Evolutionary conservation across 768 basidiomycete species (phyloP).

Genomic region (Trametes coccinea): DNA sequence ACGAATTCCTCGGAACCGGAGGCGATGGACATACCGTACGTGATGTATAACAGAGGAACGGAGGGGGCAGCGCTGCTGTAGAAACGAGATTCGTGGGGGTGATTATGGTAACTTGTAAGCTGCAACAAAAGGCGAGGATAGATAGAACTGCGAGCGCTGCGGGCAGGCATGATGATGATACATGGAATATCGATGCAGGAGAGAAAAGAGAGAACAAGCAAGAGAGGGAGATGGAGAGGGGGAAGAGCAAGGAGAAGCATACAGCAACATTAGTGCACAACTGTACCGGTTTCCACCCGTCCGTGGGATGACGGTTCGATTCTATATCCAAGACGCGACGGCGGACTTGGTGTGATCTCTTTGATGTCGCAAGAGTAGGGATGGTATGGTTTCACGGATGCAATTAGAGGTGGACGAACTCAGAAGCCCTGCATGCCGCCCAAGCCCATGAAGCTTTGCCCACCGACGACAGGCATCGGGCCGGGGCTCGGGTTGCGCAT

Average conservation of each 20-base stretch:
- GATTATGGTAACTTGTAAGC: constrained; percentile 24
- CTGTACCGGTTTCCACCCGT: constrained; percentile 16
- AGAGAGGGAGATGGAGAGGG: background rate
- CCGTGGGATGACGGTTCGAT: constrained; percentile 12
- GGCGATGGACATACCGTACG: background rate
- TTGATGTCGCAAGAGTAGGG: background rate
- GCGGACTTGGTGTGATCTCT: background rate
- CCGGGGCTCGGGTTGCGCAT: constrained; percentile 80
- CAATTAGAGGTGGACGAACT: background rate
- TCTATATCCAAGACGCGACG: constrained; percentile 21
- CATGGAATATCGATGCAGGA: constrained; percentile 7
- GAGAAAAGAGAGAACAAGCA: background rate
- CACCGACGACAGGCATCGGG: constrained; percentile 37
- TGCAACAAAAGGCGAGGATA: constrained; percentile 9
- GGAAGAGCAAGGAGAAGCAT: constrained; percentile 10
- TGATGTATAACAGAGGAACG: background rate
- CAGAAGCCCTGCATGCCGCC: constrained; percentile 34
- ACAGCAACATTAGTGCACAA: constrained; percentile 20
- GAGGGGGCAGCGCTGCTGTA: constrained; percentile 6
- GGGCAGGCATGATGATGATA: constrained; percentile 21
- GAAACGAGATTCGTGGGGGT: constrained; percentile 7
- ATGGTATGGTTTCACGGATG: background rate
- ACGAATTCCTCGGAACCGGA: constrained; percentile 2
- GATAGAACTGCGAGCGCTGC: constrained; percentile 17
- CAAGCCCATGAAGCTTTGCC: constrained; percentile 35